A percentile compares a stretch with the other conserved stretches of the same genome.
phyloP scores from a whole-genome alignment of 306 rosid species.

The Fragaria nilgerrensis region DNA sequence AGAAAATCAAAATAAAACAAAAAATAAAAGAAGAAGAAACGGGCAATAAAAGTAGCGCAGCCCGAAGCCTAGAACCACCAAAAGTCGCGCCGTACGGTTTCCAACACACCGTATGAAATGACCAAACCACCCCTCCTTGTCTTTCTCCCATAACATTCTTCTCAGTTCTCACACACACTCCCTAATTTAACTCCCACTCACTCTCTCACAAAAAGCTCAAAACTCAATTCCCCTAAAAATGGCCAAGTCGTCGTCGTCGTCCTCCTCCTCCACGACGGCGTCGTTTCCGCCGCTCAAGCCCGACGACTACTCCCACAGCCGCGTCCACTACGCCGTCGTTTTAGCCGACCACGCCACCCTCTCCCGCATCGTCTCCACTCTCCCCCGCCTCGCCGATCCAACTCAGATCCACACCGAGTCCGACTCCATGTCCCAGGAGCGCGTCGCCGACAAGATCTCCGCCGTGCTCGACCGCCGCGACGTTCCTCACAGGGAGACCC shows the following conservation, averaged over 20 bases:
- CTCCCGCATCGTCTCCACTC: conserved; percentile 52
- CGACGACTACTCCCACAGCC: conserved; percentile 64
- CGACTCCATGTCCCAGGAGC: conserved; percentile 78
- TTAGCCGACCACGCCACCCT: conserved; percentile 52
- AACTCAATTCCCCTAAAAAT: conserved; percentile 21
- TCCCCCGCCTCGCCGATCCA: conserved; percentile 77
- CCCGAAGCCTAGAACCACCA: conserved; percentile 5
- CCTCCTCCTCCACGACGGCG: conserved; percentile 40
- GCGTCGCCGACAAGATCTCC: conserved; percentile 65
- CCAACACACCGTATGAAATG: background rate
- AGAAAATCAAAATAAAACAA: background rate
- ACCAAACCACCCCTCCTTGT: conserved; percentile 28
- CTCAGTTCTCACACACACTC: background rate
- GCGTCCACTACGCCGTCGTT: conserved; percentile 79
- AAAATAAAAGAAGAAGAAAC: background rate
- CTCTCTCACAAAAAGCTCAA: no score
- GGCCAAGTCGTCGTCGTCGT: conserved; percentile 45
- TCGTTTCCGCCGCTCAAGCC: conserved; percentile 53
- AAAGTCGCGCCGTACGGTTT: conserved; percentile 45
- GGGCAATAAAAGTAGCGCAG: background rate
- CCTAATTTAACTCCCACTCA: background rate
- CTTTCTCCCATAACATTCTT: conserved; percentile 23
- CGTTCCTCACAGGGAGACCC: conserved; percentile 71
- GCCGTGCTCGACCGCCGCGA: conserved; percentile 84
- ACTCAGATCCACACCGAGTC: conserved; percentile 58